phyloP scores from a whole-genome alignment of 345 rosid species.

The Xanthoceras sorbifolium region DNA sequence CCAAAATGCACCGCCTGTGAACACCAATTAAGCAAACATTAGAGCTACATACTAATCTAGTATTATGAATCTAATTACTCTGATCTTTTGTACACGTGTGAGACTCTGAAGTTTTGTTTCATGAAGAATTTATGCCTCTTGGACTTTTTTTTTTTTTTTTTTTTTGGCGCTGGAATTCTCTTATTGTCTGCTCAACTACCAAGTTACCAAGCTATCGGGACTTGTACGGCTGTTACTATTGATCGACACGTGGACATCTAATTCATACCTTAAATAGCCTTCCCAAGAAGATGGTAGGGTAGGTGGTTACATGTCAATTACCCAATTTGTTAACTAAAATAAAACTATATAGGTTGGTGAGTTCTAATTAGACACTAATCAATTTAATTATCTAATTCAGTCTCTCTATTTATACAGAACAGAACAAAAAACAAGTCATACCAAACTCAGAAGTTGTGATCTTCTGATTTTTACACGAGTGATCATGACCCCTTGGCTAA shows the following conservation, averaged over 20 bases:
- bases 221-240: not conserved
- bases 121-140: not conserved
- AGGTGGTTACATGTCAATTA: not conserved
- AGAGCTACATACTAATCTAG: not conserved
- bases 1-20: not conserved
- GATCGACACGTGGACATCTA: not conserved
- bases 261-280: not conserved
- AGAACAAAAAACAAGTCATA: not conserved
- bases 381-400: too few species aligned
- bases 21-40: not conserved
- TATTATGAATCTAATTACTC: not conserved
- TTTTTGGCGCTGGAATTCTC: not conserved
- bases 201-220: not conserved
- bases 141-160: too few species aligned
- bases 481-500: not conserved
- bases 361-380: not conserved
- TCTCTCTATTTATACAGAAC: not conserved
- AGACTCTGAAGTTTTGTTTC: not conserved
- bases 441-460: not conserved
- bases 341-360: not conserved
- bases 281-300: not conserved
- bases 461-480: not conserved
- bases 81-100: not conserved
- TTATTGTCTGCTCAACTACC: slow-evolving; percentile 12
- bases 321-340: not conserved